These are phyloP conservation scores for Trichosporon inkin DNA, from an alignment of 1,284 basidiomycete species.

Conservation along the genomic window DNA sequence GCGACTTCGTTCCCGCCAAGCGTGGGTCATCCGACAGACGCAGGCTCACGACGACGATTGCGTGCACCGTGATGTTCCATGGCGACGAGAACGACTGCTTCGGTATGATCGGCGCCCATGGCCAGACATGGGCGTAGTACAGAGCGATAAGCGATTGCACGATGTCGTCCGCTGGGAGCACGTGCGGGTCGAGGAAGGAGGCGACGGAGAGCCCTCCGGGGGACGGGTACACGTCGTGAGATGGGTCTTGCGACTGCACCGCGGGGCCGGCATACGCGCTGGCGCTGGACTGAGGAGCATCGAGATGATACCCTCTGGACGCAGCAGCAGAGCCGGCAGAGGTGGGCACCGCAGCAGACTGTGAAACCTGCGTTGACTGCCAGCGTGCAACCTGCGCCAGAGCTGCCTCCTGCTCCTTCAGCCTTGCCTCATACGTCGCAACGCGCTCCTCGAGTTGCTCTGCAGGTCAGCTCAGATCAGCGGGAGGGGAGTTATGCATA, in stretches of 20 bases:
- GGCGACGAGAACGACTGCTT: constrained; percentile 35
- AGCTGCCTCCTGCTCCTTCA: constrained; percentile 38
- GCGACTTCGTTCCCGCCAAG: constrained; percentile 28
- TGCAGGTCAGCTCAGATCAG: constrained; percentile 8
- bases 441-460: constrained; percentile 43
- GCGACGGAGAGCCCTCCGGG: constrained; percentile 29
- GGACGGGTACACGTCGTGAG: constrained; percentile 27
- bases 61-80: constrained; percentile 48
- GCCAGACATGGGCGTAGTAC: constrained; percentile 45
- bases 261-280: not conserved
- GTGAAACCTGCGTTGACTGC: constrained; percentile 9
- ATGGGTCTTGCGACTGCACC: constrained; percentile 25
- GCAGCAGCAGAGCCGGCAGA: no score
- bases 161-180: constrained; percentile 48
- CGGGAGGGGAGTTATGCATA: no score
- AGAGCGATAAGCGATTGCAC: constrained; percentile 44
- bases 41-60: constrained; percentile 48
- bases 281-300: no score
- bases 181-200: constrained; percentile 39
- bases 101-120: constrained; percentile 49
- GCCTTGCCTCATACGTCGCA: constrained; percentile 30
- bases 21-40: constrained; percentile 43
- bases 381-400: constrained; percentile 25
- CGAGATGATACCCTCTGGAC: no score
- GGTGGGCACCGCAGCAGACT: not conserved